phyloP scores from a whole-genome alignment of 371 early-diverging fungal species.

The Circinella minor region DNA sequence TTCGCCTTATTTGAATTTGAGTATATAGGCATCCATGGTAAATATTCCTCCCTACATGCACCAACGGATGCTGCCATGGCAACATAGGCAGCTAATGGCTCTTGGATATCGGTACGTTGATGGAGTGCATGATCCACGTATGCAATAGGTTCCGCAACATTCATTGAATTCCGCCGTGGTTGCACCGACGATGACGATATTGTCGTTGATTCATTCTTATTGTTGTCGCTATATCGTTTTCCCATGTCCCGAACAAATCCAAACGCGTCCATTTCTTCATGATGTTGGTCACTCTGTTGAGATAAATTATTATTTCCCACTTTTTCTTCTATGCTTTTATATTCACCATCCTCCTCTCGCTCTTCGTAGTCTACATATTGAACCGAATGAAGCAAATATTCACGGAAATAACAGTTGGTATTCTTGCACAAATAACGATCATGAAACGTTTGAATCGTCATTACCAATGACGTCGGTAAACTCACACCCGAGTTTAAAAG shows the following conservation, averaged over 20 bases:
- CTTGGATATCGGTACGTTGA: constrained; percentile 31
- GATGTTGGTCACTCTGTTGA: background rate
- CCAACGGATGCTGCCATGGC: constrained; percentile 37
- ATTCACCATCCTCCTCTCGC: background rate
- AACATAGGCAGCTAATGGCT: constrained; percentile 24
- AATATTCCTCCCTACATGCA: constrained; percentile 17
- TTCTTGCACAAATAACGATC: constrained; percentile 27
- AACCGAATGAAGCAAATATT: constrained; percentile 34
- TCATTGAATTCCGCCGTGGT: constrained; percentile 13
- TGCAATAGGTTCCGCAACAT: constrained; percentile 21
- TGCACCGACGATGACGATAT: background rate
- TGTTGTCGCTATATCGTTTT: background rate
- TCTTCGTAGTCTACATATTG: constrained; percentile 28
- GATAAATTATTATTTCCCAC: background rate
- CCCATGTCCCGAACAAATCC: constrained; percentile 21
- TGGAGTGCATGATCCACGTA: constrained; percentile 33
- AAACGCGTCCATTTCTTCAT: constrained; percentile 24
- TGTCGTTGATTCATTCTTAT: background rate
- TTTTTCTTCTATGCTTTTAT: background rate
- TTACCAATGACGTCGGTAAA: constrained; percentile 34
- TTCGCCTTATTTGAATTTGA: constrained; percentile 35
- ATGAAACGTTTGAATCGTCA: constrained; percentile 41
- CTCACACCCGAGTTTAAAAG: background rate
- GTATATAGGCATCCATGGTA: constrained; percentile 26
- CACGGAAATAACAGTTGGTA: constrained; percentile 36